Percentiles rank a stretch among this genome's conserved stretches.
These are phyloP conservation scores for Talaromyces albobiverticillius DNA, from an alignment of 2,329 filamentous ascomycete genomes.

Conservation along the genomic window DNA sequence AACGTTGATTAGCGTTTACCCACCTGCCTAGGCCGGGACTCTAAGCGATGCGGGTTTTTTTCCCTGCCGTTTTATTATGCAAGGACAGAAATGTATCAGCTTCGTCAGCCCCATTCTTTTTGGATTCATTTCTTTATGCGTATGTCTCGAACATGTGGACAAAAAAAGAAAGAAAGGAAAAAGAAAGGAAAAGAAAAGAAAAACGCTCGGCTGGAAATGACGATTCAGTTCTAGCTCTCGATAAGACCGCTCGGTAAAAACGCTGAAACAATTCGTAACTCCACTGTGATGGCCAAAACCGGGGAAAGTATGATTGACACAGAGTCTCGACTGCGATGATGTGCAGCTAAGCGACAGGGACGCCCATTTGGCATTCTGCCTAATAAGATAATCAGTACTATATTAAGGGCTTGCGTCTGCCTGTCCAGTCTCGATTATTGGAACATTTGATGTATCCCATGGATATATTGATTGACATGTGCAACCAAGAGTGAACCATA, in stretches of 20 bases:
- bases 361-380: not conserved
- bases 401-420: not conserved
- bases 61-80: not conserved
- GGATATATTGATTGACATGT: not conserved
- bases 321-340: slow-evolving; percentile 4
- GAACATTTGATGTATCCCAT: not conserved
- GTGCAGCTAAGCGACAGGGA: slow-evolving; percentile 5
- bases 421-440: not conserved
- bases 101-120: slow-evolving; percentile 9
- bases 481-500: not conserved
- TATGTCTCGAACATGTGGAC: not conserved
- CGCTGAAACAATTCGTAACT: not conserved
- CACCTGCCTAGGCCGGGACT: too few relatives aligned
- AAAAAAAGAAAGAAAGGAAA: not conserved
- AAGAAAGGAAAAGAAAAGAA: not conserved
- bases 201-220: too few relatives aligned
- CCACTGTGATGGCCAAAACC: not conserved
- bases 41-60: slow-evolving; percentile 1
- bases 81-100: slow-evolving; percentile 8
- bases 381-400: not conserved
- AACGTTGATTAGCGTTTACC: not conserved
- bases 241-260: not conserved
- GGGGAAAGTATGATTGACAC: not conserved
- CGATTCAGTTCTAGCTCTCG: not conserved
- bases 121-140: not conserved